Evolutionary conservation across 2,329 filamentous ascomycete genomes (phyloP).

Genomic region (Xylariomycetidae sp.): DNA sequence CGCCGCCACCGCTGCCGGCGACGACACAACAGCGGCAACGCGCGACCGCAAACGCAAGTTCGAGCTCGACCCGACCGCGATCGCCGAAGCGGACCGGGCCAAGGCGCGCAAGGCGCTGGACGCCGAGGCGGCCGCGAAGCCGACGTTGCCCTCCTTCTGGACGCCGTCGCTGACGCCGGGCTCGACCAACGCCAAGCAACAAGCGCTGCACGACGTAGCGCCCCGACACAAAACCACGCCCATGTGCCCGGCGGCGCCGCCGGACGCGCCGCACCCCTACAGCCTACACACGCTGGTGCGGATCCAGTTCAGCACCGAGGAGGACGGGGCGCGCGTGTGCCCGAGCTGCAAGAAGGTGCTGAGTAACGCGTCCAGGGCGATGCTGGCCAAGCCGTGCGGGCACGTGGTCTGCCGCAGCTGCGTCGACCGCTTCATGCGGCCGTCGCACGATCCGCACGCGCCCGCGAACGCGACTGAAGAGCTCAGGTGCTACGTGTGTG

Average conservation of each 20-base stretch:
- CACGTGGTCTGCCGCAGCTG: constrained; percentile 87
- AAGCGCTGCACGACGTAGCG: constrained; percentile 48
- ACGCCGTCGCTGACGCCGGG: constrained; percentile 75
- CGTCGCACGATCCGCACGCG: constrained; percentile 44
- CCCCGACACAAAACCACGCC: constrained; percentile 62
- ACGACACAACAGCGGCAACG: constrained; percentile 12
- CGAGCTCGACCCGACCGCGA: constrained; percentile 65
- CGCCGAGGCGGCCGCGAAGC: constrained; percentile 64
- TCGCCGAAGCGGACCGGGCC: constrained; percentile 62
- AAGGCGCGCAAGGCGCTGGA: constrained; percentile 66
- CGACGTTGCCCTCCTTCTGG: constrained; percentile 83
- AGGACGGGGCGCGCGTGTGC: constrained; percentile 55
- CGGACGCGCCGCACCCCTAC: constrained; percentile 63
- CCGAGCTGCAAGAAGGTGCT: constrained; percentile 81
- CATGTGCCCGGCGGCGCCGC: constrained; percentile 68
- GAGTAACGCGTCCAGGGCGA: constrained; percentile 74
- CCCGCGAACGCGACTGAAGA: constrained; percentile 40
- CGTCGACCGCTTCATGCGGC: constrained; percentile 74
- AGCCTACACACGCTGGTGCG: constrained; percentile 72
- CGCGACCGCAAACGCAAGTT: constrained; percentile 66
- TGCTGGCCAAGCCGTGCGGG: constrained; percentile 81
- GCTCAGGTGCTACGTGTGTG: constrained; percentile 79
- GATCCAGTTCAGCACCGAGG: constrained; percentile 71
- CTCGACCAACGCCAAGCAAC: constrained; percentile 49
- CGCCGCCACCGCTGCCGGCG: constrained; percentile 13